Conservation (phyloP, 768 basidiomycete genomes). For the Suillus paluster region DNA sequence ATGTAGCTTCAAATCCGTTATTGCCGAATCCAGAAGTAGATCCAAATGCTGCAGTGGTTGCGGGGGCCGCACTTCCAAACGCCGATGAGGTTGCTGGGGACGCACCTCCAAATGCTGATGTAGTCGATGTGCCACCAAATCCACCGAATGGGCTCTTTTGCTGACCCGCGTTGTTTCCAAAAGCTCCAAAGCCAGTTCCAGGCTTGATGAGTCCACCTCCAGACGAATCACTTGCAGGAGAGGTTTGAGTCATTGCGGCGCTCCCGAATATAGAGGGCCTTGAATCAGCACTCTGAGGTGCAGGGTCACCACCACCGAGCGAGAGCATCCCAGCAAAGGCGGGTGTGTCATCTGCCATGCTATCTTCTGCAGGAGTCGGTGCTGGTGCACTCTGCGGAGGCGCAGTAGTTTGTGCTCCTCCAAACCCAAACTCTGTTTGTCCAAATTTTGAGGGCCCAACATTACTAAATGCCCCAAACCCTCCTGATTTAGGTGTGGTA, state of each 20-base stretch:
- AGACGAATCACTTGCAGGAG: slow-evolving; percentile 15
- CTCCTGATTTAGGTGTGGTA: slow-evolving; percentile 23
- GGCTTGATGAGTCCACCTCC: slow-evolving; percentile 34
- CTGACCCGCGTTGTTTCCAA: slow-evolving; percentile 26
- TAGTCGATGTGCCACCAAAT: slow-evolving; percentile 14
- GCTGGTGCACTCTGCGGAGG: not conserved
- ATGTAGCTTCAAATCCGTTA: slow-evolving; percentile 27
- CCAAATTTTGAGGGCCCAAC: slow-evolving; percentile 38
- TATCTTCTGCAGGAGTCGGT: slow-evolving; percentile 27
- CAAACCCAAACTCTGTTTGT: slow-evolving; percentile 29
- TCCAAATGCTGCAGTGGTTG: slow-evolving; percentile 20
- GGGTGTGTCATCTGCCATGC: slow-evolving; percentile 38
- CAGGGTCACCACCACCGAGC: slow-evolving; percentile 29
- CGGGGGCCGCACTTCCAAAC: slow-evolving; percentile 19
- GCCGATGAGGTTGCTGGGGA: no score
- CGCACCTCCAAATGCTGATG: no score
- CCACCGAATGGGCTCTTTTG: slow-evolving; percentile 28
- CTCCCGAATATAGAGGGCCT: slow-evolving; percentile 40
- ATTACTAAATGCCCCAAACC: slow-evolving; percentile 40
- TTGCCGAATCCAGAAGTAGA: slow-evolving; percentile 21
- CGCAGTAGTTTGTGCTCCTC: slow-evolving; percentile 16
- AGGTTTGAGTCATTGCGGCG: slow-evolving; percentile 11
- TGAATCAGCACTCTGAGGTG: slow-evolving; percentile 25
- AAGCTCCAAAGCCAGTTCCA: slow-evolving; percentile 40
- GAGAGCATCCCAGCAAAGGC: slow-evolving; percentile 37